These are phyloP conservation scores for Parastagonospora avenae DNA, from an alignment of 2,329 filamentous ascomycete species.

Conservation along the genomic window DNA sequence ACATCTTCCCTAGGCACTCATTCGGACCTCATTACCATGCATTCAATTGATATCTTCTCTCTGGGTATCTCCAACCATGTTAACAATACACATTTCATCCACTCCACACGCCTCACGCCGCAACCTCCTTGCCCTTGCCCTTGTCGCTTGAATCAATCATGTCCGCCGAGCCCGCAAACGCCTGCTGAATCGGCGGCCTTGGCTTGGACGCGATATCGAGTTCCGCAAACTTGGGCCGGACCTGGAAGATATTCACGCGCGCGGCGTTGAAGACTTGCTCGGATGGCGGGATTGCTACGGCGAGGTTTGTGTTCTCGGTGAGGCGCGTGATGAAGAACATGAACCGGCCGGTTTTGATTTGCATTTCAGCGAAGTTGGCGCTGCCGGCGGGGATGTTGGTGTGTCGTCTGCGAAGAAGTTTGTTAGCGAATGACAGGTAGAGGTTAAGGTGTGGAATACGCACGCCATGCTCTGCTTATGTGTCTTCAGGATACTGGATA, in stretches of 20 bases:
- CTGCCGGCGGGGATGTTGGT: conserved; percentile 80
- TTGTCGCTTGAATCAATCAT: conserved; percentile 24
- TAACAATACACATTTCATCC: neutral
- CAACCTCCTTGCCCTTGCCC: conserved; percentile 25
- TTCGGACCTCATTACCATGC: too few relatives aligned
- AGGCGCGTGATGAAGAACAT: conserved; percentile 95
- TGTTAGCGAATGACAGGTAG: neutral
- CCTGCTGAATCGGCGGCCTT: conserved; percentile 43
- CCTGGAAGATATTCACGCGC: conserved; percentile 86
- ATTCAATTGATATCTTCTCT: too few relatives aligned
- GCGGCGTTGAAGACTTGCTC: conserved; percentile 91
- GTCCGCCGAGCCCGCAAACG: conserved; percentile 41
- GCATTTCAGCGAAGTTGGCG: conserved; percentile 80
- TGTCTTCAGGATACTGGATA: conserved; percentile 97
- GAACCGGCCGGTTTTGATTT: conserved; percentile 80
- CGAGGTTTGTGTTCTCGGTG: conserved; percentile 96
- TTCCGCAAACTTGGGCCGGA: conserved; percentile 78
- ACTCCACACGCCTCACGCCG: neutral
- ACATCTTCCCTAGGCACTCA: too few relatives aligned
- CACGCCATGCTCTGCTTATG: conserved; percentile 81
- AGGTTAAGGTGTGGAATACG: conserved; percentile 40
- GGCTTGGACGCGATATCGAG: conserved; percentile 55
- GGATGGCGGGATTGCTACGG: conserved; percentile 87
- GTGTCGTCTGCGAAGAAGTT: conserved; percentile 64
- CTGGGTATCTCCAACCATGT: neutral